phyloP scores from a whole-genome alignment of 164 flowering plant genomes.

The Vitis rupestris region DNA sequence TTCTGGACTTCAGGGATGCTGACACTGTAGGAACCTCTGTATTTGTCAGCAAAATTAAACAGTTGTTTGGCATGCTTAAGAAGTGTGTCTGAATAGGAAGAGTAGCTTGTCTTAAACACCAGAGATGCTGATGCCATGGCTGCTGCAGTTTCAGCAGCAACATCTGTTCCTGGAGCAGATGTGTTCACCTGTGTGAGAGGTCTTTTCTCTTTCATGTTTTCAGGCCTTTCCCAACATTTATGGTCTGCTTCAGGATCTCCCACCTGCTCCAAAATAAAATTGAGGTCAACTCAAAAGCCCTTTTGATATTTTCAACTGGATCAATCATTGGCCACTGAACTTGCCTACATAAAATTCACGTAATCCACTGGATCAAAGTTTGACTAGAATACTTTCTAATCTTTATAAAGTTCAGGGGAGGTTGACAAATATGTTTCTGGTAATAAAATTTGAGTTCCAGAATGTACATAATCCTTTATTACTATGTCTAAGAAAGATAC shows the following conservation, averaged over 20 bases:
- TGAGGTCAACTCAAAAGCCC: neutral
- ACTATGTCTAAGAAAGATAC: neutral
- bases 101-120: conserved; percentile 59
- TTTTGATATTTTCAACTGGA: neutral
- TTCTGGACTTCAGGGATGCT: conserved; percentile 67
- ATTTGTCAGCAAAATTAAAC: conserved; percentile 70
- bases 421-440: neutral
- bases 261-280: conserved; percentile 46
- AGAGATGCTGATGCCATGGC: conserved; percentile 91
- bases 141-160: conserved; percentile 96
- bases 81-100: conserved; percentile 60
- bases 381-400: no score
- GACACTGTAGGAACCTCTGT: conserved; percentile 58
- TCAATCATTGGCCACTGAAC: conserved; percentile 3
- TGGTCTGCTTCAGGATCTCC: conserved; percentile 78
- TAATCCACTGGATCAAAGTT: neutral
- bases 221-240: conserved; percentile 91
- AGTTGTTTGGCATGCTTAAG: conserved; percentile 76
- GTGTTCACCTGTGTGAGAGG: conserved; percentile 73
- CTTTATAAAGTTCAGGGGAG: no score
- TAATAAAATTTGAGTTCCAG: neutral
- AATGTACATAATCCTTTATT: neutral
- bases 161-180: conserved; percentile 79
- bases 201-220: conserved; percentile 63
- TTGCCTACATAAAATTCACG: neutral